Evolutionary conservation across 805 yeast genomes (phyloP).

Genomic region (Kodamaea sagamina): DNA sequence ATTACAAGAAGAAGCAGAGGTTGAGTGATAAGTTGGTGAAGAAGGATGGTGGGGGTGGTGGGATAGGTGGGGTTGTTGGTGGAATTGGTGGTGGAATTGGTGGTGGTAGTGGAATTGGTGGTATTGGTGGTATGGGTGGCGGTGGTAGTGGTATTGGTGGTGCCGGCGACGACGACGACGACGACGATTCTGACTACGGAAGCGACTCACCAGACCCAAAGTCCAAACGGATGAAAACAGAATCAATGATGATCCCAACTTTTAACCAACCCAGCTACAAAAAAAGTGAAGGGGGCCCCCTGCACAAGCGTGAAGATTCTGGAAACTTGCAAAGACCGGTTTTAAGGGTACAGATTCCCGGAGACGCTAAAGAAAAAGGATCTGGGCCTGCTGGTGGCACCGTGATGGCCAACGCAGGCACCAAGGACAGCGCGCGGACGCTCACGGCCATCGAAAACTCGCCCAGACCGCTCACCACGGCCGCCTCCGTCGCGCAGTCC

Average conservation of each 20-base stretch:
- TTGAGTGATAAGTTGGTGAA: slow-evolving; percentile 21
- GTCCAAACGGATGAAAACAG: slow-evolving; percentile 32
- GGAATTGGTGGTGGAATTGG: slow-evolving; percentile 11
- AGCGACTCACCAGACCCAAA: slow-evolving; percentile 39
- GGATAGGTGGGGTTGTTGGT: no score
- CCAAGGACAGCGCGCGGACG: slow-evolving; percentile 43
- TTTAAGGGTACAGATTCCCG: slow-evolving; percentile 66
- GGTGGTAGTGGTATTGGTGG: no score
- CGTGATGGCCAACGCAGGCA: background rate
- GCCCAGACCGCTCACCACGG: slow-evolving; percentile 3
- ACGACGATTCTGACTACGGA: slow-evolving; percentile 35
- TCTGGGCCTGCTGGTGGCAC: slow-evolving; percentile 2
- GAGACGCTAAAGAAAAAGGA: slow-evolving; percentile 16
- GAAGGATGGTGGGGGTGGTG: slow-evolving; percentile 13
- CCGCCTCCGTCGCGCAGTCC: background rate
- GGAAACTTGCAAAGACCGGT: slow-evolving; percentile 49
- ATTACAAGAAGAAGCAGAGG: slow-evolving; percentile 45
- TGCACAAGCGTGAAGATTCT: slow-evolving; percentile 18
- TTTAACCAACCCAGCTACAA: slow-evolving; percentile 18
- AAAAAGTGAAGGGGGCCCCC: slow-evolving; percentile 9
- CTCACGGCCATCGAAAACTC: slow-evolving; percentile 44
- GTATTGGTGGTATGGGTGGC: no score
- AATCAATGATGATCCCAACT: slow-evolving; percentile 15
- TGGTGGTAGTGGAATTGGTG: slow-evolving; percentile 16
- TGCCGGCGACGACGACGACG: slow-evolving; percentile 24